These are phyloP conservation scores for Oehlia diaphana DNA, from an alignment of 192 early-diverging fungal genomes.

Conservation along the genomic window DNA sequence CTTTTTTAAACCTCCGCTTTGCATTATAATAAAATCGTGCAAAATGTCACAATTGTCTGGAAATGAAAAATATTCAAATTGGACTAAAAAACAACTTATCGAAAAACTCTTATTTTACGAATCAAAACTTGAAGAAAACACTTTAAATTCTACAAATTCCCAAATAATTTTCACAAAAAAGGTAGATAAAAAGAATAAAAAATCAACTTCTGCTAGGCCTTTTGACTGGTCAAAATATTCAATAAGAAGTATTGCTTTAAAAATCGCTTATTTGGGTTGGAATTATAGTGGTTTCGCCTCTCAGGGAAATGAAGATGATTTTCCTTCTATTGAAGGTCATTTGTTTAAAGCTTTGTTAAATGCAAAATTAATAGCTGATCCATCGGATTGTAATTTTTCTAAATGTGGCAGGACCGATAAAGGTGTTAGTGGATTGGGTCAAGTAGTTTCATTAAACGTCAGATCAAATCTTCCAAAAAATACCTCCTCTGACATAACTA, in stretches of 20 bases:
- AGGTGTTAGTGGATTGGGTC: conserved; percentile 89
- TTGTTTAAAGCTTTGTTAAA: conserved; percentile 80
- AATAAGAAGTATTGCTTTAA: conserved; percentile 79
- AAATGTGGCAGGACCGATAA: conserved; percentile 85
- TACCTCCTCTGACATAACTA: conserved; percentile 15
- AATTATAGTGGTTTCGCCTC: conserved; percentile 84
- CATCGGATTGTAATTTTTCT: conserved; percentile 71
- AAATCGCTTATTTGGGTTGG: conserved; percentile 91
- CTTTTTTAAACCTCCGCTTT: not conserved
- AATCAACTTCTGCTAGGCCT: conserved; percentile 27
- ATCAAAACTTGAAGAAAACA: not conserved
- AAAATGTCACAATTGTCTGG: not conserved
- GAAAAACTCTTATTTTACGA: not conserved
- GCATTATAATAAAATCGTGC: not conserved
- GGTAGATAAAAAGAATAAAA: conserved; percentile 5
- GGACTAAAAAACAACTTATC: not conserved
- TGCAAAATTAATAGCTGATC: conserved; percentile 72
- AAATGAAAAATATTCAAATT: not conserved
- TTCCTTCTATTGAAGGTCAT: conserved; percentile 80
- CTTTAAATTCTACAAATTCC: not conserved
- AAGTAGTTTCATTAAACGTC: conserved; percentile 82
- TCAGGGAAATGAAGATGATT: conserved; percentile 55
- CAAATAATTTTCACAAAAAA: not conserved
- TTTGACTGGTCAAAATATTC: conserved; percentile 83
- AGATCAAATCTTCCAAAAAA: conserved; percentile 59